phyloP scores from a whole-genome alignment of 257 asterid species.

The Nemophila menziesii region DNA sequence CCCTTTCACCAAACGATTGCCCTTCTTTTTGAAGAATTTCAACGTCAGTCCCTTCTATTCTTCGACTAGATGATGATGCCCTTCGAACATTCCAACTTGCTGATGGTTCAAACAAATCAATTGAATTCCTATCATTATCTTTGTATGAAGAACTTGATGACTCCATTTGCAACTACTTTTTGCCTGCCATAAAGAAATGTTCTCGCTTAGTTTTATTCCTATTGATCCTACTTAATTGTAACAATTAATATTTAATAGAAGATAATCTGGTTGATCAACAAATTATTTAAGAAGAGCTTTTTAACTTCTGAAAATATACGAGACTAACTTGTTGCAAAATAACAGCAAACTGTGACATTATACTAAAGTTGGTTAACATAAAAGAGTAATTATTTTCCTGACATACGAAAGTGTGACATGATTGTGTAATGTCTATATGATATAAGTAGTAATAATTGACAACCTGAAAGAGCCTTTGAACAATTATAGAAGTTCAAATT shows the following conservation, averaged over 20 bases:
- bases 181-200: slow-evolving; percentile 7
- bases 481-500: not conserved
- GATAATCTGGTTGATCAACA: too few species aligned
- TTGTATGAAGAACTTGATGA: slow-evolving; percentile 9
- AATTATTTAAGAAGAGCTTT: too few species aligned
- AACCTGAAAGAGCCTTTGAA: too few species aligned
- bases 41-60: slow-evolving; percentile 8
- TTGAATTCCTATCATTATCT: slow-evolving; percentile 17
- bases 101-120: slow-evolving; percentile 46
- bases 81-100: slow-evolving; percentile 13
- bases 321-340: too few species aligned
- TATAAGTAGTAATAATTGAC: too few species aligned
- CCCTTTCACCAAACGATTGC: slow-evolving; percentile 9
- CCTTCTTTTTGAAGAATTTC: slow-evolving; percentile 22
- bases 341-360: too few species aligned
- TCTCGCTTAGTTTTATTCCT: not conserved
- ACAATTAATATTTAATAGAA: too few species aligned
- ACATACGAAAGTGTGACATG: not conserved
- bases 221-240: not conserved
- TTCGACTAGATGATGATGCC: slow-evolving; percentile 5
- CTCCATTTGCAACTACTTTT: slow-evolving; percentile 6
- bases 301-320: too few species aligned
- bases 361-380: not conserved
- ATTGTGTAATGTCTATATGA: not conserved
- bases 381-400: too few species aligned